Evolutionary conservation across 2,329 filamentous ascomycete genomes (phyloP), one percentile per base, ranked within the genome.

Genomic region (Fusarium sp.): DNA sequence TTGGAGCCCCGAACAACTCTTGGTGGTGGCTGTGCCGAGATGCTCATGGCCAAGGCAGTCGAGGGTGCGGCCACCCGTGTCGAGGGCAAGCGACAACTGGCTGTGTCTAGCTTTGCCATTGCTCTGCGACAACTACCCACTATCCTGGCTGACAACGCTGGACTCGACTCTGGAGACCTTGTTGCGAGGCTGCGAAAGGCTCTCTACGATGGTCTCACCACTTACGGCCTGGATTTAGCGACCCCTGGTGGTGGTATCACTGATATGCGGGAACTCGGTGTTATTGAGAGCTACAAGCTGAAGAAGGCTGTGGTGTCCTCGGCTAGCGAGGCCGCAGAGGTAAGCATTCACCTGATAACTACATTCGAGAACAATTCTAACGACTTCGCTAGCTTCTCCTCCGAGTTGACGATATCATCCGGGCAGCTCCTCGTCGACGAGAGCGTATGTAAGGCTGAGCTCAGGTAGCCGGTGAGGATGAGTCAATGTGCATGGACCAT

Each of bases 31-130:
- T 98, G 94, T 78, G 95, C 95, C 6, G 96, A 99, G 88, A 98
- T 98, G 95, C 85, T 97, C 73, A 99, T 99, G 96, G 93, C 95
- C 70, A 97, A 98, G 86, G 96, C 96, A 9, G 96, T 99, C 22
- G 95, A 98, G 78, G 92, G 92, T 65, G 94, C 94, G 7, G 95
- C 95, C 22, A 95, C 97, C 66, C 95, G 97, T 75, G 92, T 97
- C 9, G 94, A 96, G 73, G 96, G 96, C 79, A 99, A 99, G 90
- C 95, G 96, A 82, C 95, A 97, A 74, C 87, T 98, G 76, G 96
- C 96, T 4, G 95, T 98, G 20, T 91, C 95, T 68, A 89, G 93
- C 6, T 99, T 98, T 78, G 93, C 95, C 24, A 87, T 91, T 60
- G 96, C 96, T 31, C 87, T 99, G 63, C 90, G 95, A 76, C 96